Base-by-base conservation (phyloP, 2,329 filamentous ascomycete genomes). In the Grosmannia clavigera region DNA sequence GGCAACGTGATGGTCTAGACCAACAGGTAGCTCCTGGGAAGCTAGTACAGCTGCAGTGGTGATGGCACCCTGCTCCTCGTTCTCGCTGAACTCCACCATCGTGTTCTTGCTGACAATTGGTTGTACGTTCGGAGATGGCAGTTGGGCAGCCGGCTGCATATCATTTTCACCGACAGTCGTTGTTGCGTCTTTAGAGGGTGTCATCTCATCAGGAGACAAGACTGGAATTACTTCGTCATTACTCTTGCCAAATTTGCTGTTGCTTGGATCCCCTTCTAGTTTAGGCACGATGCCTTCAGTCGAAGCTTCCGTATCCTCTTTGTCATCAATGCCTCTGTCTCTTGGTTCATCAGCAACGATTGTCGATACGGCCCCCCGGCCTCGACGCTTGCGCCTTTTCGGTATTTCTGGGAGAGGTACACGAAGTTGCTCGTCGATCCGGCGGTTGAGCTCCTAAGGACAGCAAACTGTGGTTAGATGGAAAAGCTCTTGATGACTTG, bases 401-500 rank as follows among this genome's bases (percentile, higher is more conserved):
- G 69, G 69, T 1, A 67, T 56, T 2, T 67, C 56, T 1, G 71
- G 71, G 48, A 74, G 58, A 3, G 72, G 68, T 25, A 64, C 57
- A 58, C 69, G 68, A 38, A 77, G 65, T 61, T 74, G 69, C 60
- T 76, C 74, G 40, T 76, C 75, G 48, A 77, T 73, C 50, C 71
- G 66, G 25, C 69, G 73, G 58, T 76, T 76, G 61, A 77, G 68
- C 64, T 77, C 74, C 74, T 76, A 19, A 27, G 11, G 19, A 50
- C 3, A 40, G 6, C 46, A 19, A 9, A 14, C 54, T 6, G 29
- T 29, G 22, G 54, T 55, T 4, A 55, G 35, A 35, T 12, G 27
- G 31, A 12, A 5, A 31, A 1, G 12, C 5, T 14, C 50, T 29
- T 3, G 33, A 19, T 19, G 33, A 2, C 6, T 35, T 35, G 33